A percentile compares a stretch with the other conserved stretches of the same genome.
phyloP scores from a whole-genome alignment of 1,284 basidiomycete genomes.

The Ustilago tritici region DNA sequence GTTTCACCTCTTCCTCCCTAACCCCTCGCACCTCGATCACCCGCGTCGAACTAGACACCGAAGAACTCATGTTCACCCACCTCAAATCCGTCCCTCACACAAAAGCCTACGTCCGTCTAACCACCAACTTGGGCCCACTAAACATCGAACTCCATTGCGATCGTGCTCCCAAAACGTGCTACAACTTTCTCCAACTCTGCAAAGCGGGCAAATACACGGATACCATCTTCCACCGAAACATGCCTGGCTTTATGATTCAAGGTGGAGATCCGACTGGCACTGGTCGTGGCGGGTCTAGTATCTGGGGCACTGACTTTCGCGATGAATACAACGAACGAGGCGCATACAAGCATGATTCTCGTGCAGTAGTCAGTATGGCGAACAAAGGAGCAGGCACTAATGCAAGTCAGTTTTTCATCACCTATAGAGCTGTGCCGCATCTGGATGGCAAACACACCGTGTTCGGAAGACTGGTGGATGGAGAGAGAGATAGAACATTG shows the following conservation, averaged over 20 bases:
- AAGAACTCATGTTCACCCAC: constrained; percentile 84
- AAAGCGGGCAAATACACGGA: constrained; percentile 86
- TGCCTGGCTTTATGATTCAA: constrained; percentile 98
- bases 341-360: constrained; percentile 55
- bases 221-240: constrained; percentile 87
- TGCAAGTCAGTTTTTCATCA: constrained; percentile 63
- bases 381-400: constrained; percentile 66
- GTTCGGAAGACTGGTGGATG: constrained; percentile 91
- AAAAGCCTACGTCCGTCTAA: constrained; percentile 75
- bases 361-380: constrained; percentile 67
- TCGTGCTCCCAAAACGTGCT: constrained; percentile 91
- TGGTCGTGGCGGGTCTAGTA: constrained; percentile 90
- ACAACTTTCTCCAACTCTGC: constrained; percentile 85
- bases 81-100: constrained; percentile 67
- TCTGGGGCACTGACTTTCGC: constrained; percentile 93
- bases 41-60: constrained; percentile 88
- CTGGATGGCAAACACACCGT: constrained; percentile 85
- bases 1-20: constrained; percentile 90
- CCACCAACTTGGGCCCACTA: constrained; percentile 88
- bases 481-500: constrained; percentile 81
- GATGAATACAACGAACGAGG: constrained; percentile 80
- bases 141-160: constrained; percentile 93
- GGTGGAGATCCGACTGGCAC: constrained; percentile 97
- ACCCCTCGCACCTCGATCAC: constrained; percentile 83
- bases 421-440: constrained; percentile 76